A percentile compares a stretch with the other conserved stretches of the same genome.
Conservation (phyloP, 2,329 filamentous ascomycete species). For the Arthrobotrys sinensis region DNA sequence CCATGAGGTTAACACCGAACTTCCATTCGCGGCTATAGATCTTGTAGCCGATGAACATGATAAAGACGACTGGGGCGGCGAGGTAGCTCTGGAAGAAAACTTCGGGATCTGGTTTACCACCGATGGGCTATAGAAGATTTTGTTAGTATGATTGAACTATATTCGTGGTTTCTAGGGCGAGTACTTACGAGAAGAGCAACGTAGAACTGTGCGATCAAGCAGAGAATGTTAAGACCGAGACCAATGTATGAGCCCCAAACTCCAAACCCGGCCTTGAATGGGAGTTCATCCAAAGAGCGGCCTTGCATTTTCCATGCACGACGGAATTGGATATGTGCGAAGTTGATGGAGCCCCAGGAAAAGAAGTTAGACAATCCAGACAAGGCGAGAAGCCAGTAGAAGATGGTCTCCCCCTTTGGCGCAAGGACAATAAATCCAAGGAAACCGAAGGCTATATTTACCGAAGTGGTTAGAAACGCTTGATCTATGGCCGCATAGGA, state of each 20-base stretch:
- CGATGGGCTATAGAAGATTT: slow-evolving; percentile 46
- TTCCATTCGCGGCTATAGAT: slow-evolving; percentile 77
- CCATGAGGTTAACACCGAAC: slow-evolving; percentile 70
- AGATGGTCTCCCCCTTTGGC: slow-evolving; percentile 71
- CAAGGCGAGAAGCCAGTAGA: slow-evolving; percentile 77
- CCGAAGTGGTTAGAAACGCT: neutral
- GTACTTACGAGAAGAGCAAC: slow-evolving; percentile 63
- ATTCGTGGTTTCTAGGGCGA: neutral
- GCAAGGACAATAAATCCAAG: slow-evolving; percentile 59
- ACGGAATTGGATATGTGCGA: slow-evolving; percentile 79
- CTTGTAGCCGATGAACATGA: slow-evolving; percentile 74
- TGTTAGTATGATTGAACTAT: slow-evolving; percentile 12
- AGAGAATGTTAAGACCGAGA: slow-evolving; percentile 72
- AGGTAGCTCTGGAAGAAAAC: slow-evolving; percentile 74
- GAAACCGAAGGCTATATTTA: slow-evolving; percentile 45
- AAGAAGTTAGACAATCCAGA: slow-evolving; percentile 77
- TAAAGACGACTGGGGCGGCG: slow-evolving; percentile 72
- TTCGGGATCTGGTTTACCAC: slow-evolving; percentile 66
- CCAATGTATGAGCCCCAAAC: slow-evolving; percentile 77
- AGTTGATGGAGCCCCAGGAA: slow-evolving; percentile 77
- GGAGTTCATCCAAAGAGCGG: slow-evolving; percentile 75
- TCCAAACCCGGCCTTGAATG: slow-evolving; percentile 76
- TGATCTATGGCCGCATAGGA: too few species aligned
- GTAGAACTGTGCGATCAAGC: slow-evolving; percentile 72
- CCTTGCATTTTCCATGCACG: slow-evolving; percentile 74